Evolutionary conservation across 2,329 filamentous ascomycete species (phyloP).

Genomic region (Erysiphe pulchra): DNA sequence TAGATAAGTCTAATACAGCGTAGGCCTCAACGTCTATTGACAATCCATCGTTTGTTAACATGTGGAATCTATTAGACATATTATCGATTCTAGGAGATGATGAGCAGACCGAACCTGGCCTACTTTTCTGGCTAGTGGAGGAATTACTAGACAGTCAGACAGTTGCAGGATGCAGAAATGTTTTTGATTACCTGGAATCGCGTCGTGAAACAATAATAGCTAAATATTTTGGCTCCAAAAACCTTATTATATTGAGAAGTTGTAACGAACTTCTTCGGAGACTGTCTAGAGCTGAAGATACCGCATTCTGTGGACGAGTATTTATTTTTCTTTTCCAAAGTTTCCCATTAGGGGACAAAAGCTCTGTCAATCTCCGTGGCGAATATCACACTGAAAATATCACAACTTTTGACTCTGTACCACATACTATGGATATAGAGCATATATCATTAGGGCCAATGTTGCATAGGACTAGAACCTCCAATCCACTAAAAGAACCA

Average conservation of each 20-base stretch:
- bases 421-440: conserved; percentile 17
- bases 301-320: conserved; percentile 86
- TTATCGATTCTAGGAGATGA: conserved; percentile 70
- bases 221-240: conserved; percentile 57
- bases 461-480: conserved; percentile 34
- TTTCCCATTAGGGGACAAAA: conserved; percentile 87
- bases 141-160: conserved; percentile 92
- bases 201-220: conserved; percentile 69
- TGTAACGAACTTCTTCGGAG: conserved; percentile 90
- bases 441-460: conserved; percentile 25
- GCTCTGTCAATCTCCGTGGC: conserved; percentile 84
- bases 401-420: conserved; percentile 49
- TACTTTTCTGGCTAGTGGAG: conserved; percentile 78
- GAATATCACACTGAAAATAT: conserved; percentile 93
- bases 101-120: conserved; percentile 48
- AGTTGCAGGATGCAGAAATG: conserved; percentile 66
- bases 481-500: conserved; percentile 10
- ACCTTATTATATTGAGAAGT: conserved; percentile 67
- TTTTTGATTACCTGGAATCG: conserved; percentile 91
- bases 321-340: conserved; percentile 98
- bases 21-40: conserved; percentile 54
- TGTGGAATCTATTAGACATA: conserved; percentile 89
- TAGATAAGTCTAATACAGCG: conserved; percentile 14
- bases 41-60: conserved; percentile 48
- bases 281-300: conserved; percentile 86